These are phyloP conservation scores for Colletotrichum endophyticum DNA, from an alignment of 2,329 filamentous ascomycete genomes.

Conservation along the genomic window DNA sequence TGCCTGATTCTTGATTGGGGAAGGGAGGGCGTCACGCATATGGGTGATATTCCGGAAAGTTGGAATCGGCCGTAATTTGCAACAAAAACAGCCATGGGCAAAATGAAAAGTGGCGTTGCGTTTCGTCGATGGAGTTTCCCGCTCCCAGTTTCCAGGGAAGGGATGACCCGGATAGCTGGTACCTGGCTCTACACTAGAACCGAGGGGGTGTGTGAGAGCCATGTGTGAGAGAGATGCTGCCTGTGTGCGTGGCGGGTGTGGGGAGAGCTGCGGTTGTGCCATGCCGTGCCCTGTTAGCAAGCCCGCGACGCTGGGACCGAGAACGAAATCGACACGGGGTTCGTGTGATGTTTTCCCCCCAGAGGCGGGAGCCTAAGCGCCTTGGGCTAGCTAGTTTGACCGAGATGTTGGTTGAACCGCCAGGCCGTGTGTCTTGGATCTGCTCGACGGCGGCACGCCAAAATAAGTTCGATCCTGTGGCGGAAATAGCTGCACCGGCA, in stretches of 20 bases:
- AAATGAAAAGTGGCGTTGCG: neutral
- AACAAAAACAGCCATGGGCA: neutral
- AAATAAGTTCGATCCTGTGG: neutral
- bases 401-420: neutral
- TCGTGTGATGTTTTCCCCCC: neutral
- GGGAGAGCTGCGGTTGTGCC: neutral
- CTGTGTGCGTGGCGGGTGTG: neutral
- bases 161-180: conserved; percentile 7
- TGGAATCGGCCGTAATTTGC: neutral
- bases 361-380: neutral
- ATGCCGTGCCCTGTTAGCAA: conserved; percentile 12
- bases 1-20: neutral
- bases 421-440: conserved; percentile 16
- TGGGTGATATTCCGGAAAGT: neutral
- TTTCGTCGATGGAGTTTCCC: neutral
- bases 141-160: neutral
- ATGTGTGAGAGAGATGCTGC: neutral
- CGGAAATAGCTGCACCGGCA: neutral
- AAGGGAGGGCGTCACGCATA: neutral
- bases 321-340: conserved; percentile 13
- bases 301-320: neutral
- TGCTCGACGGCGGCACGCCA: neutral
- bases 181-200: neutral
- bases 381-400: neutral
- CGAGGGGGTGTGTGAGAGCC: neutral